Evolutionary conservation across 495 filamentous ascomycete species (phyloP), one percentile per base, ranked within the genome.

Genomic region (Aspergillus taichungensis): DNA sequence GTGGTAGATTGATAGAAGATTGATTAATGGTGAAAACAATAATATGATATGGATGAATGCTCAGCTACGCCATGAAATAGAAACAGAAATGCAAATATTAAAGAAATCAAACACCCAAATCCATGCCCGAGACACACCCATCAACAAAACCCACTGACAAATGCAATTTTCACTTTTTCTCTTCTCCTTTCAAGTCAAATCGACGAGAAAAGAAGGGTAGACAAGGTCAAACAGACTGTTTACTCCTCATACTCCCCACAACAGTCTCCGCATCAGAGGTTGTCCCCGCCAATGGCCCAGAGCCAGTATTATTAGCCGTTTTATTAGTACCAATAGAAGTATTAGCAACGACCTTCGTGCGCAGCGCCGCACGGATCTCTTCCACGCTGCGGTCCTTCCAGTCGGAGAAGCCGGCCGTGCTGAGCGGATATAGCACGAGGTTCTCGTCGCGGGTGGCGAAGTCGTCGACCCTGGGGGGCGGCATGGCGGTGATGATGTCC

Each of bases 341-440:
- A 37, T 49, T 61, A 4, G 58, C 56, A 45, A 67, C 51, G 8
- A 66, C 64, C 54, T 75, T 82, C 0, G 69, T 47, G 29, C 49
- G 60, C 43, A 84, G 56, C 2, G 76, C 75, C 10, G 61, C 61
- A 8, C 79, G 64, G 46, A 86, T 84, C 43, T 83, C 78, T 2
- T 66, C 66, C 45, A 81, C 71, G 41, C 69, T 75, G 42, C 76
- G 78, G 13, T 64, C 57, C 56, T 69, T 72, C 85, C 87, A 92
- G 3, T 66, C 66, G 6, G 64, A 61, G 48, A 74, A 84, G 29
- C 75, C 76, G 33, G 62, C 61, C 24, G 65, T 60, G 56, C 80
- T 84, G 34, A 87, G 66, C 0, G 84, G 84, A 67, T 75, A 87
- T 8, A 94, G 50, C 5, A 86, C 75, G 40, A 73, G 66, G 55